Percentiles rank a stretch among this genome's conserved stretches.
phyloP scores from a whole-genome alignment of 306 rosid genomes.

The Gastrolobium villosum region DNA sequence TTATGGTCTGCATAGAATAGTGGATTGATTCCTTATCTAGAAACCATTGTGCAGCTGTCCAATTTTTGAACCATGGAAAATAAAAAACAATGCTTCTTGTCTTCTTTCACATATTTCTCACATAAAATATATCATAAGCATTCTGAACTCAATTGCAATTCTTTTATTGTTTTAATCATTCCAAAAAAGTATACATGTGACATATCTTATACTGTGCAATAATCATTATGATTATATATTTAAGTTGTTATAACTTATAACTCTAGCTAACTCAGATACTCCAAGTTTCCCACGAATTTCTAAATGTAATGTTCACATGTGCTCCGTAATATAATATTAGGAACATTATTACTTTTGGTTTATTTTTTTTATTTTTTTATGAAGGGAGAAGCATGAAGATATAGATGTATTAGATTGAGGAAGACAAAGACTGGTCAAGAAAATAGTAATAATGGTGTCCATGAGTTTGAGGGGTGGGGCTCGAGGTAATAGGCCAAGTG shows the following conservation, averaged over 20 bases:
- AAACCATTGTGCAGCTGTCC: constrained; percentile 40
- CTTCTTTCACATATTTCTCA: background rate
- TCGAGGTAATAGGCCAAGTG: constrained; percentile 61
- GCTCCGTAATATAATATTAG: constrained; percentile 39
- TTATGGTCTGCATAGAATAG: constrained; percentile 25
- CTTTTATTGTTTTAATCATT: background rate
- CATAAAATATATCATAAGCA: background rate
- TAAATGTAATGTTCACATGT: constrained; percentile 55
- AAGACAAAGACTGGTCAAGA: constrained; percentile 54
- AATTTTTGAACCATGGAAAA: background rate
- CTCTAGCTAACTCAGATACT: constrained; percentile 9
- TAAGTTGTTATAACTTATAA: constrained; percentile 7
- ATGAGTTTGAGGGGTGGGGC: constrained; percentile 71
- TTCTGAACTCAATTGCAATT: background rate
- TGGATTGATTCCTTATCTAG: constrained; percentile 26
- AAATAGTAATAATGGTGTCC: constrained; percentile 39
- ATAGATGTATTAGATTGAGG: constrained; percentile 16
- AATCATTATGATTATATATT: background rate
- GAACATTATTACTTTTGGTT: constrained; percentile 42
- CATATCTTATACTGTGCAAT: background rate
- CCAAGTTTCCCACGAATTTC: constrained; percentile 51
- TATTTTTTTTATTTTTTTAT: background rate
- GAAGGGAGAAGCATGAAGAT: constrained; percentile 40
- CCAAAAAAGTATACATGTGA: background rate
- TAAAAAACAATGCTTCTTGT: background rate